Percentiles rank a stretch among this genome's conserved stretches.
These are phyloP conservation scores for Camellia sinensis DNA, from an alignment of 148 eudicot genomes.

Conservation along the genomic window DNA sequence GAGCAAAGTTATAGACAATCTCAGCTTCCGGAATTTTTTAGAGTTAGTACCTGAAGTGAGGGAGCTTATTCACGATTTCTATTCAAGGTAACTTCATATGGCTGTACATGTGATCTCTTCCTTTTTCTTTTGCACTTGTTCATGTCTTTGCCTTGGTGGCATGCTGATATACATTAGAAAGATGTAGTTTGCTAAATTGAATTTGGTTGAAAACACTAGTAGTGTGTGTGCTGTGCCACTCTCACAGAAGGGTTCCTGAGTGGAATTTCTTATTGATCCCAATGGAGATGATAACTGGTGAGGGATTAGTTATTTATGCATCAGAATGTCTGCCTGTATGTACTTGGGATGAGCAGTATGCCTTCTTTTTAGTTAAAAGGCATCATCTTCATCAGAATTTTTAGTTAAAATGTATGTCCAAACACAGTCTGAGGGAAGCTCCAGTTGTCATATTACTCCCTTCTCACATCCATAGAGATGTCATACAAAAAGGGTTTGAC, in stretches of 20 bases:
- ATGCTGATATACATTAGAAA: background rate
- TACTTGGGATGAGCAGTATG: background rate
- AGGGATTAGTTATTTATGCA: background rate
- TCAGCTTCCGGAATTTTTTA: slow-evolving; percentile 81
- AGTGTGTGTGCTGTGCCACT: background rate
- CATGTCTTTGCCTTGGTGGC: background rate
- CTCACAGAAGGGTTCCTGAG: background rate
- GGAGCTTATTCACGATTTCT: slow-evolving; percentile 88
- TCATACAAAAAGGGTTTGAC: background rate
- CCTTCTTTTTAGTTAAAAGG: too few relatives aligned
- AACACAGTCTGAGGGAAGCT: background rate
- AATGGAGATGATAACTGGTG: background rate
- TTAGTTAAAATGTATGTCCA: too few relatives aligned
- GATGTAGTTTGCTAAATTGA: background rate
- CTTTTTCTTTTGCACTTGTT: background rate
- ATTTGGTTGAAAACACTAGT: background rate
- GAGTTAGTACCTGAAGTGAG: slow-evolving; percentile 97
- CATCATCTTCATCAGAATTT: too few relatives aligned
- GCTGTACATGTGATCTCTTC: background rate
- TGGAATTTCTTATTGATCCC: slow-evolving; percentile 2
- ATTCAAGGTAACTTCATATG: slow-evolving; percentile 61
- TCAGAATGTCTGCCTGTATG: background rate
- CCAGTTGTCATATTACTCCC: background rate
- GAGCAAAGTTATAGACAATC: slow-evolving; percentile 92
- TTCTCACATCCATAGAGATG: background rate